Base-by-base conservation (phyloP, 140 eudicot genomes). In the Oenanthe javanica region DNA sequence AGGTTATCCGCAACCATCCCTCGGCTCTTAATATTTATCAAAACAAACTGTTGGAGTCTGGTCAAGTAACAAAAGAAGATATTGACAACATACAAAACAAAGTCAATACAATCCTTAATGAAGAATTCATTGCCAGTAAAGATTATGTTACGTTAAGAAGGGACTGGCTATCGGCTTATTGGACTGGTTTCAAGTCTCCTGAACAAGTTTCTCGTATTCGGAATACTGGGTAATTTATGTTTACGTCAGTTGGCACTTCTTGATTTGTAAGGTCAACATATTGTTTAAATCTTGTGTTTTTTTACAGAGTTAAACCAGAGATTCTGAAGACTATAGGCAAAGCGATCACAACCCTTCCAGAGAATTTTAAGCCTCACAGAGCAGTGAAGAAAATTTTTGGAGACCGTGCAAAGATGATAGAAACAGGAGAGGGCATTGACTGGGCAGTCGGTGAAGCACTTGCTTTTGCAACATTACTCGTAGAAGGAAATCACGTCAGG, bases 401-500 rank as follows among this genome's bases (percentile, higher is more conserved):
- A 11, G 96, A 94, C 10, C 93, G 98, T 64, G 79, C 90, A 19
- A 92, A 94, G 84, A 94, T 94, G 98, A 94, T 94, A 49, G 98
- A 94, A 84, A 87, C 96, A 6, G 98, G 97, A 64, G 97, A 91
- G 79, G 98, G 97, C 54, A 89, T 94, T 79, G 97, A 91, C 81
- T 94, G 98, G 98, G 98, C 98, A 3, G 91, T 94, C 25, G 98
- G 90, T 45, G 98, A 94, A 86, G 98, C 98, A 31, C 98, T 94
- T 74, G 98, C 98, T 67, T 94, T 94, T 79, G 98, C 98, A 55
- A 94, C 98, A 38, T 83, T 94, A 85, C 88, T 94, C 76, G 93
- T 91, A 19, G 98, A 94, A 86, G 98, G 98, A 31, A 94, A 94
- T 86, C 98, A 94, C 77, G 98, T 94, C 61, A 82, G 98, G 77